These are phyloP conservation scores for Coniochaeta pulveracea DNA, from an alignment of 2,329 filamentous ascomycete genomes.

Conservation along the genomic window DNA sequence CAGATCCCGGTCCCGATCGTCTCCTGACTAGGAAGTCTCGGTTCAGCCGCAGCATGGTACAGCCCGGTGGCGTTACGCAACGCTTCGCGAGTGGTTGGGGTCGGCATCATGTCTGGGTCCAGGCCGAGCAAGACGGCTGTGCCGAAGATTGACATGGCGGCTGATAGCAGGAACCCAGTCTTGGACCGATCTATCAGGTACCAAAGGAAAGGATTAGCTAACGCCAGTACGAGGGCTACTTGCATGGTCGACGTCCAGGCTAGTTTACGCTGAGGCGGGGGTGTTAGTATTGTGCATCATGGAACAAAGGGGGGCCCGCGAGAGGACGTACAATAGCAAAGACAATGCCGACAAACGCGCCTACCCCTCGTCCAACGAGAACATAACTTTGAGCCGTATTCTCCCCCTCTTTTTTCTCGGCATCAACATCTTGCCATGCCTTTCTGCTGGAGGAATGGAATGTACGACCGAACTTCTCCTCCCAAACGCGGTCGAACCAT, in stretches of 20 bases:
- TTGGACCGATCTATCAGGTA: slow-evolving; percentile 88
- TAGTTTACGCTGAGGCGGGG: slow-evolving; percentile 56
- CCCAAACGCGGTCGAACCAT: slow-evolving; percentile 71
- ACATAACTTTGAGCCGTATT: too few relatives aligned
- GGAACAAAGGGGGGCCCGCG: background rate
- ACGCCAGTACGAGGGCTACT: slow-evolving; percentile 75
- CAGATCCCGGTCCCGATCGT: slow-evolving; percentile 67
- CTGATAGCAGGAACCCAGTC: slow-evolving; percentile 71
- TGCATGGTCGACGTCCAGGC: slow-evolving; percentile 95
- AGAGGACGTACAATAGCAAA: slow-evolving; percentile 60
- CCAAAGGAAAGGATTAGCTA: slow-evolving; percentile 91
- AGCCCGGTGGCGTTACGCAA: slow-evolving; percentile 13
- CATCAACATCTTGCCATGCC: too few relatives aligned
- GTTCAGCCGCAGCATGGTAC: background rate
- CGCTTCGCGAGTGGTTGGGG: slow-evolving; percentile 36
- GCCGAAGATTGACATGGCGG: slow-evolving; percentile 60
- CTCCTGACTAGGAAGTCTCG: slow-evolving; percentile 39
- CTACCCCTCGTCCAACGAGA: too few relatives aligned
- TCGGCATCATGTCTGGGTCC: slow-evolving; percentile 67
- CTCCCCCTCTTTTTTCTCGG: too few relatives aligned
- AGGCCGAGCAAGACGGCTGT: slow-evolving; percentile 64
- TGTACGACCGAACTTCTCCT: slow-evolving; percentile 36
- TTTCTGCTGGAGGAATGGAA: too few relatives aligned
- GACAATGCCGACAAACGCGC: slow-evolving; percentile 49
- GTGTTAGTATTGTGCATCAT: slow-evolving; percentile 4